These are phyloP conservation scores for Craspedostauros australis DNA, from an alignment of 108 stramenopile genomes.

Conservation along the genomic window DNA sequence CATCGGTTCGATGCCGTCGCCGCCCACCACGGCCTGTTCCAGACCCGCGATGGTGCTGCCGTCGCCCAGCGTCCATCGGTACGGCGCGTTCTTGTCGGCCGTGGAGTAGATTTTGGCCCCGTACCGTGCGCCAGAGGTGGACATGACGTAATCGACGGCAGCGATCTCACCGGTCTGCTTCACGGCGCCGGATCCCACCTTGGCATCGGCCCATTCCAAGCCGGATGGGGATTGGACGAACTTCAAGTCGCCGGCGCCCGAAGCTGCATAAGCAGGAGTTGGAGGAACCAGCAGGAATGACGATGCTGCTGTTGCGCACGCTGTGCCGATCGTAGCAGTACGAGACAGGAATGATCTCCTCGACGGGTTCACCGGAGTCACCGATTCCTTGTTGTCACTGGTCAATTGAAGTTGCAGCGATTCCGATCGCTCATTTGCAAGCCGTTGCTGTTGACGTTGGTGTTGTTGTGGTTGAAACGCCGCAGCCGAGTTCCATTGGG, in stretches of 20 bases:
- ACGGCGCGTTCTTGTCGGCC: conserved; percentile 45
- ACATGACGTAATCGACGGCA: conserved; percentile 67
- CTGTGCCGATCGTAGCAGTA: too few relatives aligned
- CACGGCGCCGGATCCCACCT: conserved; percentile 35
- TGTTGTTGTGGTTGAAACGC: too few relatives aligned
- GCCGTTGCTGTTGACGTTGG: too few relatives aligned
- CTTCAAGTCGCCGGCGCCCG: conserved; percentile 15
- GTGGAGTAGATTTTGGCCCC: conserved; percentile 63
- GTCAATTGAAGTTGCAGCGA: too few relatives aligned
- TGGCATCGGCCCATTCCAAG: conserved; percentile 63
- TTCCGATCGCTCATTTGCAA: too few relatives aligned
- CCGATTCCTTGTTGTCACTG: too few relatives aligned
- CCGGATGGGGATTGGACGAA: conserved; percentile 40
- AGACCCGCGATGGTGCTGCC: conserved; percentile 56
- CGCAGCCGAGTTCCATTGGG: too few relatives aligned
- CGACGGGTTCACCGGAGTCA: too few relatives aligned
- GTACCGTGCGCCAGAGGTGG: conserved; percentile 68
- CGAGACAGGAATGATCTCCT: too few relatives aligned
- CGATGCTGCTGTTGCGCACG: too few relatives aligned
- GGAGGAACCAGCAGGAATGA: too few relatives aligned
- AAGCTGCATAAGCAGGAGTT: too few relatives aligned
- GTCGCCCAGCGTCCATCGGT: conserved; percentile 60
- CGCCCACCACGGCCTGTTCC: conserved; percentile 54
- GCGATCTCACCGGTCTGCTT: conserved; percentile 30
- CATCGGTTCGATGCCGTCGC: conserved; percentile 35